A percentile compares a stretch with the other conserved stretches of the same genome.
Evolutionary conservation across 2,329 filamentous ascomycete species (phyloP).

Genomic region (Colletotrichum sp.): DNA sequence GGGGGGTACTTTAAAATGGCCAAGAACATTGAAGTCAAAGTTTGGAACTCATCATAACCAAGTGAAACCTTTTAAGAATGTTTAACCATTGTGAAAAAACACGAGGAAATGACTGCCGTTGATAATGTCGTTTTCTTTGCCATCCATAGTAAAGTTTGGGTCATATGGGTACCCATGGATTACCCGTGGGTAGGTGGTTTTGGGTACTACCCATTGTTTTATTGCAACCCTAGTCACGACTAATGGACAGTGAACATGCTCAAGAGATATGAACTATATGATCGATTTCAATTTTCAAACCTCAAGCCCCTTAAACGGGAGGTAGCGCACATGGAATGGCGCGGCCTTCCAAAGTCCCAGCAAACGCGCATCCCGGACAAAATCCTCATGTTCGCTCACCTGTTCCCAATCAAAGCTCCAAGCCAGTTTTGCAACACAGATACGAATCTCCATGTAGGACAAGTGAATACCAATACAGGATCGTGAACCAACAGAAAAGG

Average conservation of each 20-base stretch:
- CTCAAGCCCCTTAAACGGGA: neutral
- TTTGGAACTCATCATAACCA: neutral
- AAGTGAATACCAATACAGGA: neutral
- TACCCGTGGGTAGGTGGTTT: too few species aligned
- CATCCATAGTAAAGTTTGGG: neutral
- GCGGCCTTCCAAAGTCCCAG: slow-evolving; percentile 4
- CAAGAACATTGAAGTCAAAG: neutral
- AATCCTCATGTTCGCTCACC: neutral
- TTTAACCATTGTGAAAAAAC: neutral
- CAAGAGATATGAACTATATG: neutral
- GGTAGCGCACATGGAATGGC: neutral
- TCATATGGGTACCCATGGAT: too few species aligned
- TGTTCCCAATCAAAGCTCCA: slow-evolving; percentile 1
- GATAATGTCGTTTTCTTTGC: neutral
- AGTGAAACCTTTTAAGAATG: neutral
- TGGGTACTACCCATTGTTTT: too few species aligned
- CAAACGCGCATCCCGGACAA: neutral
- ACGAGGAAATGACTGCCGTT: neutral
- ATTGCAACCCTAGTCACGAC: neutral
- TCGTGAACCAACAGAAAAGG: neutral
- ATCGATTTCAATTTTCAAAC: neutral
- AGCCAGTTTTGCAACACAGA: neutral
- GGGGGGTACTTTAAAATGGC: neutral
- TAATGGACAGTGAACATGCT: neutral
- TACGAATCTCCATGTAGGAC: neutral